Evolutionary conservation across 352 stramenopile species (phyloP), one percentile per base, ranked within the genome.

Genomic region (Phytophthora vignae): DNA sequence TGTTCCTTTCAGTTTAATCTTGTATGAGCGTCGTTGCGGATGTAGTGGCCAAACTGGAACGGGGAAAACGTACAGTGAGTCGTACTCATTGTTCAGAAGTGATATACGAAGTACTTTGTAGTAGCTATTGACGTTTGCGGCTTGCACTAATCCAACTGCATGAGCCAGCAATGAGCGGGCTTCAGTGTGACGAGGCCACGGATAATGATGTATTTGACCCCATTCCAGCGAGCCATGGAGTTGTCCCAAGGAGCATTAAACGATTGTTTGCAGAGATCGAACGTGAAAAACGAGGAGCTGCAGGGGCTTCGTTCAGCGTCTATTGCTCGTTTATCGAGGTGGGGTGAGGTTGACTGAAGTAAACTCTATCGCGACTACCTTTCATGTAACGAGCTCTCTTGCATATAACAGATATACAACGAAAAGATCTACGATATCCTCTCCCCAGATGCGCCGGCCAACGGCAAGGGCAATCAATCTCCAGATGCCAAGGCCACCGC

Each of bases 401-500:
- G 3, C 12, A 0, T 17, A 22, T 57, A 19, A 48, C 52, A 93
- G 87, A 93, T 94, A 33, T 90, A 90, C 78, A 93, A 93, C 57
- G 87, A 94, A 50, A 90, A 85, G 49, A 90, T 94, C 44, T 94
- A 88, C 55, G 85, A 94, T 58, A 82, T 94, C 31, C 67, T 94
- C 4, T 79, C 81, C 2, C 59, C 68, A 14, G 77, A 83, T 9
- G 44, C 49, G 14, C 14, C 49, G 38, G 54, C 27, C 6, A 55
- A 63, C 8, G 22, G 27, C 11, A 75, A 71, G n/a, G 48, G 10
- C n/a, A 69, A 48, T 60, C 64, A 61, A 21, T 69, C 60, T 14
- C 50, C 50, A 1, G 60, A 79, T 33, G 42, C 55, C 31, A 67
- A 81, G 33, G 22, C 55, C 31, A 57, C 15, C 19, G 55, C 27